Evolutionary conservation across 805 yeast genomes (phyloP).

Genomic region (Suhomyces canberraensis): DNA sequence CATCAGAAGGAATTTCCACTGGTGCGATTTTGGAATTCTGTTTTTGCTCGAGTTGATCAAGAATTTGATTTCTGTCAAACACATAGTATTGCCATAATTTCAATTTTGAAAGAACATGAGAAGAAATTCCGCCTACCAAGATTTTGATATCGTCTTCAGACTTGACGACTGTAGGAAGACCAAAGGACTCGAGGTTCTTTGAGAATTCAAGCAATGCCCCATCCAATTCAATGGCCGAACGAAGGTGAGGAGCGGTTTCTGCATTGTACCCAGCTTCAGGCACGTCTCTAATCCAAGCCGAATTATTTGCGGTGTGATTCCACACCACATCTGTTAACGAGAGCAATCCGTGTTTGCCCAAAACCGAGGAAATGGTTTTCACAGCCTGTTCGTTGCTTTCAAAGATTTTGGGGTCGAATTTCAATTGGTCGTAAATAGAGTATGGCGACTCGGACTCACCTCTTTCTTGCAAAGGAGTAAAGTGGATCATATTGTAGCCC

Average conservation of each 20-base stretch:
- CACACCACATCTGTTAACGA: constrained; percentile 89
- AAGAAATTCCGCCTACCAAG: constrained; percentile 65
- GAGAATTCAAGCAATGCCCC: constrained; percentile 65
- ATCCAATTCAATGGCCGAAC: constrained; percentile 83
- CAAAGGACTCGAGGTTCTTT: constrained; percentile 48
- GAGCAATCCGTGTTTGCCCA: constrained; percentile 56
- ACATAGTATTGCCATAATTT: constrained; percentile 89
- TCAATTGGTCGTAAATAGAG: constrained; percentile 81
- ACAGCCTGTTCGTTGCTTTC: constrained; percentile 51
- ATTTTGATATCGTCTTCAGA: constrained; percentile 51
- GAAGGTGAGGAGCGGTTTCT: constrained; percentile 85
- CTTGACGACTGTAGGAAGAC: constrained; percentile 57
- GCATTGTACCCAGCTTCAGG: constrained; percentile 90
- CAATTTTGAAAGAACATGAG: constrained; percentile 62
- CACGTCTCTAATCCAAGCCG: constrained; percentile 77
- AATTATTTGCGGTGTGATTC: constrained; percentile 92
- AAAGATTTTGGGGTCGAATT: constrained; percentile 68
- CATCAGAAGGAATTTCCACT: constrained; percentile 17
- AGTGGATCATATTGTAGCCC: constrained; percentile 94
- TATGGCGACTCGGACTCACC: constrained; percentile 93
- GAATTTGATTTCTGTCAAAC: constrained; percentile 48
- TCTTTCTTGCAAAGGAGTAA: constrained; percentile 87
- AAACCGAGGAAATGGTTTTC: constrained; percentile 46
- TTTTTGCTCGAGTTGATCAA: constrained; percentile 33
- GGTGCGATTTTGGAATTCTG: constrained; percentile 28